phyloP scores from a whole-genome alignment of 1,139 yeast species.

The Diutina pseudorugosa region DNA sequence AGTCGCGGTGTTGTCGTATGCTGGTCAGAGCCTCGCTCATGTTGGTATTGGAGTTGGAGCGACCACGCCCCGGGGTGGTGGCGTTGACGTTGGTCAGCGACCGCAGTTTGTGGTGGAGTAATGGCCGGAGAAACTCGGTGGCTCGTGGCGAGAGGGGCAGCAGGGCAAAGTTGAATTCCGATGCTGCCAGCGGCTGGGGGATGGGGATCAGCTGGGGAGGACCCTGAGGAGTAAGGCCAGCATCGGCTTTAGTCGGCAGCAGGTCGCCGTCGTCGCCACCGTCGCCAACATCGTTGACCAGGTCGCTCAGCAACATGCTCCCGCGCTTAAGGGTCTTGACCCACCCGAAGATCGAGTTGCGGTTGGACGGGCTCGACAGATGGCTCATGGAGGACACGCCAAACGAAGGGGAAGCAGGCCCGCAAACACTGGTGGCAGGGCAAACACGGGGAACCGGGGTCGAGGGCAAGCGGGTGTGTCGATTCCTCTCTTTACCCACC shows the following conservation, averaged over 20 bases:
- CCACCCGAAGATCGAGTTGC: conserved; percentile 36
- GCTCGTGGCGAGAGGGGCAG: conserved; percentile 10
- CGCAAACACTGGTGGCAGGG: too few species aligned
- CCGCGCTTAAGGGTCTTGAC: conserved; percentile 33
- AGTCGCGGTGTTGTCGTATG: conserved; percentile 45
- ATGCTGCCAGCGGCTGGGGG: background rate
- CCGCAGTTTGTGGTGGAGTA: conserved; percentile 36
- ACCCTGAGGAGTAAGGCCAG: conserved; percentile 7
- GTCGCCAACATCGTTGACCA: conserved; percentile 26
- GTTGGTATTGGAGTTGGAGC: conserved; percentile 24
- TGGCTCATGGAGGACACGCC: conserved; percentile 3
- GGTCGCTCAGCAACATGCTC: conserved; percentile 26
- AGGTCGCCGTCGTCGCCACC: conserved; percentile 12
- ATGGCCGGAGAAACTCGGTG: conserved; percentile 31
- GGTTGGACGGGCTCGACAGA: conserved; percentile 24
- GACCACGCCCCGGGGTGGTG: conserved; percentile 15
- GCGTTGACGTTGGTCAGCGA: conserved; percentile 34
- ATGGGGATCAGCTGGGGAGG: background rate
- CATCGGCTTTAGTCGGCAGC: conserved; percentile 6
- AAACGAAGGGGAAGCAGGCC: background rate
- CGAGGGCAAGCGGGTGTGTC: too few species aligned
- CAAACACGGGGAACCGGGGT: too few species aligned
- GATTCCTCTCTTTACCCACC: too few species aligned
- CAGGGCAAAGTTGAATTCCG: background rate
- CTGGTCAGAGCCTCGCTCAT: conserved; percentile 18